phyloP scores from a whole-genome alignment of 352 stramenopile species.

The Pythium oligandrum region DNA sequence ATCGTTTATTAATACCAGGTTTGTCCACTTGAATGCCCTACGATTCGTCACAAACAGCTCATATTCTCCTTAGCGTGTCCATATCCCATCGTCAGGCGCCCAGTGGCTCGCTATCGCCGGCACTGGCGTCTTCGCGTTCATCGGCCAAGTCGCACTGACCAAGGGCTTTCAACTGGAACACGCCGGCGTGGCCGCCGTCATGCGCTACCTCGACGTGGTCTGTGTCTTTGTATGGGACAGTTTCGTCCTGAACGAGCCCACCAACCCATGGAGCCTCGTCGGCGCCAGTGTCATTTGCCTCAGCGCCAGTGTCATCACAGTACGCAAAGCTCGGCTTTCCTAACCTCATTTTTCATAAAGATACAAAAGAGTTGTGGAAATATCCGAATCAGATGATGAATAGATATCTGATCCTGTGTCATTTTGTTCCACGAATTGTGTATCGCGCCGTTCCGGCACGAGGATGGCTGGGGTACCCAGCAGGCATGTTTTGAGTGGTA shows the following conservation, averaged over 20 bases:
- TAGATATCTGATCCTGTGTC: no score
- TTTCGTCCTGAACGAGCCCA: constrained; percentile 16
- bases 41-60: no score
- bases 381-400: no score
- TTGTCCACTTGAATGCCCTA: no score
- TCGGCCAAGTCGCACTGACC: constrained; percentile 22
- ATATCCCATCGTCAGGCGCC: no score
- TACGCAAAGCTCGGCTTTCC: constrained; percentile 32
- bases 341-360: no score
- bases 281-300: constrained; percentile 50
- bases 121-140: constrained; percentile 16
- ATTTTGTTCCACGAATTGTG: no score
- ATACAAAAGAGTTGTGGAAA: no score
- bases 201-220: constrained; percentile 25
- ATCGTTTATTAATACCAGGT: background rate
- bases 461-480: no score
- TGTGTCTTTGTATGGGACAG: constrained; percentile 27
- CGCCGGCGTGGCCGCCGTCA: constrained; percentile 22
- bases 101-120: constrained; percentile 10
- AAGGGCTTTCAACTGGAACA: constrained; percentile 28
- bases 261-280: constrained; percentile 19
- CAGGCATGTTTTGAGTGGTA: no score
- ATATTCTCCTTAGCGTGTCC: no score
- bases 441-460: no score
- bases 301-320: constrained; percentile 56